These are phyloP conservation scores for Penicillium mononematosum DNA, from an alignment of 495 filamentous ascomycete genomes.

Conservation along the genomic window DNA sequence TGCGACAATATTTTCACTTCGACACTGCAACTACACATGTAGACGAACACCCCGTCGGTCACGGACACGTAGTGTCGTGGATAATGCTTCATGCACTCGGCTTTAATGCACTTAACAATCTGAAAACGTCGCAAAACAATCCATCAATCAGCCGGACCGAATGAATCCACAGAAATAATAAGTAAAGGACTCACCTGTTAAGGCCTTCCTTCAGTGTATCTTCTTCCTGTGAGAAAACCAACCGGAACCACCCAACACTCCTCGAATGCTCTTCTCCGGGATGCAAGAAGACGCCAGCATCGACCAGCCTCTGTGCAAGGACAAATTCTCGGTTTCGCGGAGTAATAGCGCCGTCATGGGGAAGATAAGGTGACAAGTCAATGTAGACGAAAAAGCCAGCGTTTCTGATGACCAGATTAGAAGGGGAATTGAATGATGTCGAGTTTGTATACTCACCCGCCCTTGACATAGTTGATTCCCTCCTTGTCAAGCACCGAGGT, in stretches of 20 bases:
- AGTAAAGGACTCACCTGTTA: slow-evolving; percentile 28
- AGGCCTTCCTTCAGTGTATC: slow-evolving; percentile 34
- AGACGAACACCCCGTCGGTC: too few relatives aligned
- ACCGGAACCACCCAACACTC: slow-evolving; percentile 48
- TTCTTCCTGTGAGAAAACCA: slow-evolving; percentile 44
- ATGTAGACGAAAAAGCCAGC: slow-evolving; percentile 55
- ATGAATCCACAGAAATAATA: not conserved
- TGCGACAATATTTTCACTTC: too few relatives aligned
- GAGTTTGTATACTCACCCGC: slow-evolving; percentile 22
- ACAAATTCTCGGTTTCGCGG: slow-evolving; percentile 27
- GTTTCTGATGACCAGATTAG: slow-evolving; percentile 29
- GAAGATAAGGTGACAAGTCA: slow-evolving; percentile 43
- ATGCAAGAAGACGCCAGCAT: slow-evolving; percentile 46
- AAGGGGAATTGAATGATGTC: not conserved
- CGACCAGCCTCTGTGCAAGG: slow-evolving; percentile 39
- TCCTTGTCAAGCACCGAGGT: slow-evolving; percentile 28
- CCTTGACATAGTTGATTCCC: slow-evolving; percentile 35
- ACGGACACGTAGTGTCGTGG: not conserved
- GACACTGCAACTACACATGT: too few relatives aligned
- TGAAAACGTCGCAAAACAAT: not conserved
- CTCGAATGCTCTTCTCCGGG: slow-evolving; percentile 42
- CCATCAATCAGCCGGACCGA: not conserved
- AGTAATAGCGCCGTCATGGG: not conserved
- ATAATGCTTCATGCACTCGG: not conserved
- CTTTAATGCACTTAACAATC: slow-evolving; percentile 13